These are phyloP conservation scores for Bondarzewia mesenterica DNA, from an alignment of 1,284 basidiomycete species.

Conservation along the genomic window DNA sequence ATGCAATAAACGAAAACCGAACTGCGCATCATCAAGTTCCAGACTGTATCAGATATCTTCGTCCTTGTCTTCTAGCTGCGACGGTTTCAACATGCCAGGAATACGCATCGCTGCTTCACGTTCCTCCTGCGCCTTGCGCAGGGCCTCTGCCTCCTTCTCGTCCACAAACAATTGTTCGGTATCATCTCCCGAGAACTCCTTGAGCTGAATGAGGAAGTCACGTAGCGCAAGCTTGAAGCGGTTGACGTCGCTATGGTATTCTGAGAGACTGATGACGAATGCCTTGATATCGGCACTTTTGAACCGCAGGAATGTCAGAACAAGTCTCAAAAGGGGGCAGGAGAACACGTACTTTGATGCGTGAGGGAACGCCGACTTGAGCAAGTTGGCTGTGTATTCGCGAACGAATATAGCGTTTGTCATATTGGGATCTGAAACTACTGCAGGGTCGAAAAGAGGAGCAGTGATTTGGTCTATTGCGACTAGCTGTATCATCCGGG, in stretches of 20 bases:
- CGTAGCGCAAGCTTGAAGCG: slow-evolving; percentile 94
- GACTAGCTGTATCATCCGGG: slow-evolving; percentile 90
- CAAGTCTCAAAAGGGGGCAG: slow-evolving; percentile 4
- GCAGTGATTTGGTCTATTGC: slow-evolving; percentile 78
- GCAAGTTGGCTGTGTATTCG: slow-evolving; percentile 82
- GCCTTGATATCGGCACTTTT: slow-evolving; percentile 62
- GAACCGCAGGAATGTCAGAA: slow-evolving; percentile 5
- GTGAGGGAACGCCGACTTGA: slow-evolving; percentile 87
- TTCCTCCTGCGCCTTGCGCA: slow-evolving; percentile 67
- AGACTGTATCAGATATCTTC: slow-evolving; percentile 60
- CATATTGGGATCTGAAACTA: slow-evolving; percentile 67
- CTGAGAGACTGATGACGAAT: slow-evolving; percentile 79
- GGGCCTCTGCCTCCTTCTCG: slow-evolving; percentile 87
- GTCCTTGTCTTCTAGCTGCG: slow-evolving; percentile 87
- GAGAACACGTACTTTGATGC: slow-evolving; percentile 61
- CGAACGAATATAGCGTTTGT: slow-evolving; percentile 82
- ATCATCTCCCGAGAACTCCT: slow-evolving; percentile 87
- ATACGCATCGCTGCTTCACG: slow-evolving; percentile 87
- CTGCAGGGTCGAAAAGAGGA: slow-evolving; percentile 80
- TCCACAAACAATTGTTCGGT: slow-evolving; percentile 82
- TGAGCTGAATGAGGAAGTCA: slow-evolving; percentile 86
- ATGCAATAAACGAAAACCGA: slow-evolving; percentile 7
- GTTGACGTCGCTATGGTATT: slow-evolving; percentile 84
- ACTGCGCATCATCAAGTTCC: slow-evolving; percentile 7
- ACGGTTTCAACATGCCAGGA: slow-evolving; percentile 98